Evolutionary conservation across 208 protist genomes (phyloP).

Genomic region (Histomonas meleagridis): DNA sequence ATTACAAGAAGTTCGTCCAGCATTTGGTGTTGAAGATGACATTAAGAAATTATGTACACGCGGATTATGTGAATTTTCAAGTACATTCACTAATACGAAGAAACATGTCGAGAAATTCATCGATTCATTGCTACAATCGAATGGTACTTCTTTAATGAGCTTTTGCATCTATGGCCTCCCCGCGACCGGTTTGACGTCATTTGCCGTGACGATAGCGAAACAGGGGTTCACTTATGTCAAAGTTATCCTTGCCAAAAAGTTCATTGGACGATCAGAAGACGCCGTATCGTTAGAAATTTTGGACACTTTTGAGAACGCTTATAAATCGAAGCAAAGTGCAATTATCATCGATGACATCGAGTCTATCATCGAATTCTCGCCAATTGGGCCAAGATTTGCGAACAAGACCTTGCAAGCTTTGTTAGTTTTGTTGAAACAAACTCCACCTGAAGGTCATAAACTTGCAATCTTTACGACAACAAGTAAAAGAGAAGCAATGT

Average conservation of each 20-base stretch:
- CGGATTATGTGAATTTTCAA: conserved; percentile 79
- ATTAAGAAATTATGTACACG: conserved; percentile 65
- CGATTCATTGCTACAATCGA: conserved; percentile 59
- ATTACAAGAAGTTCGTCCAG: conserved; percentile 73
- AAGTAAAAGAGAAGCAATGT: background rate
- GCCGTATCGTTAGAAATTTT: conserved; percentile 39
- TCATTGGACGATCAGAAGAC: conserved; percentile 30
- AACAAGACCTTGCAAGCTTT: conserved; percentile 78
- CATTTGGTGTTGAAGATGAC: conserved; percentile 80
- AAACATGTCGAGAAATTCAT: conserved; percentile 56
- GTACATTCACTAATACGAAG: conserved; percentile 59
- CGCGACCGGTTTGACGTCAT: conserved; percentile 75
- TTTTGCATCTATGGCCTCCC: background rate
- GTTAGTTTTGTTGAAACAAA: background rate
- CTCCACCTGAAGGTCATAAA: background rate
- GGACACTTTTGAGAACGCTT: conserved; percentile 88
- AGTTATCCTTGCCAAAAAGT: conserved; percentile 69
- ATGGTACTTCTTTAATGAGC: conserved; percentile 63
- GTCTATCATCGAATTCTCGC: conserved; percentile 72
- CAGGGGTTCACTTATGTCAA: conserved; percentile 83
- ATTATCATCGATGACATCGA: conserved; percentile 95
- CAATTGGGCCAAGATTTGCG: conserved; percentile 88
- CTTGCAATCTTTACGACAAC: background rate
- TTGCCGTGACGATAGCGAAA: conserved; percentile 74
- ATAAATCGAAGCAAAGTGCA: conserved; percentile 78